Conservation (phyloP, 257 asterid species). For the Asclepias syriaca region DNA sequence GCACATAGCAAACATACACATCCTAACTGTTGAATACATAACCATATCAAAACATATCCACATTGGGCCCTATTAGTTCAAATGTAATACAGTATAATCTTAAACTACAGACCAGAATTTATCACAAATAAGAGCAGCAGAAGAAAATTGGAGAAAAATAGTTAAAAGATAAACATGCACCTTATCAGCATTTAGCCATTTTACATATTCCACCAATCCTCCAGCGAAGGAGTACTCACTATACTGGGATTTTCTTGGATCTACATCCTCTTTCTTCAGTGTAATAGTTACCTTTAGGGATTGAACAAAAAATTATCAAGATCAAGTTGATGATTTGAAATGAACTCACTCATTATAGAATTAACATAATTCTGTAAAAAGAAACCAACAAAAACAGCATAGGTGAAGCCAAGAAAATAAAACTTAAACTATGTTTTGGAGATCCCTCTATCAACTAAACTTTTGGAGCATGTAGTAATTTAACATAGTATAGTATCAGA, state of each 20-base stretch:
- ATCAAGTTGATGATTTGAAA: neutral
- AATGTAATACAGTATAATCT: neutral
- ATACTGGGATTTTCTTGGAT: constrained; percentile 53
- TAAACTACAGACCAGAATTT: neutral
- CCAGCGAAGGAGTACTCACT: constrained; percentile 88
- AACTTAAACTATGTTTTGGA: neutral
- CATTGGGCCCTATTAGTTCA: neutral
- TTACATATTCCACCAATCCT: constrained; percentile 84
- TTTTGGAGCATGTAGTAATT: too few species aligned
- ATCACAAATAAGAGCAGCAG: neutral
- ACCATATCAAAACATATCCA: neutral
- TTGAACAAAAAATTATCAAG: neutral
- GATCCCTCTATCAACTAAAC: neutral
- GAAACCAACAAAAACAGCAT: neutral
- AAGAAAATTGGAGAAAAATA: neutral
- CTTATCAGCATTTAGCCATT: constrained; percentile 92
- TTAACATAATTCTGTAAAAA: neutral
- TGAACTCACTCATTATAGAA: neutral
- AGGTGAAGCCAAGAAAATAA: neutral
- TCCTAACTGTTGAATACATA: neutral
- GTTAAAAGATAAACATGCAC: constrained; percentile 28
- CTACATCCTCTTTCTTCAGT: constrained; percentile 55
- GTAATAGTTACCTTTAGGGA: constrained; percentile 56
- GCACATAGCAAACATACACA: neutral
- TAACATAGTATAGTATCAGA: too few species aligned